phyloP scores from a whole-genome alignment of 2,329 filamentous ascomycete species.

The Pseudogymnoascus sp. region DNA sequence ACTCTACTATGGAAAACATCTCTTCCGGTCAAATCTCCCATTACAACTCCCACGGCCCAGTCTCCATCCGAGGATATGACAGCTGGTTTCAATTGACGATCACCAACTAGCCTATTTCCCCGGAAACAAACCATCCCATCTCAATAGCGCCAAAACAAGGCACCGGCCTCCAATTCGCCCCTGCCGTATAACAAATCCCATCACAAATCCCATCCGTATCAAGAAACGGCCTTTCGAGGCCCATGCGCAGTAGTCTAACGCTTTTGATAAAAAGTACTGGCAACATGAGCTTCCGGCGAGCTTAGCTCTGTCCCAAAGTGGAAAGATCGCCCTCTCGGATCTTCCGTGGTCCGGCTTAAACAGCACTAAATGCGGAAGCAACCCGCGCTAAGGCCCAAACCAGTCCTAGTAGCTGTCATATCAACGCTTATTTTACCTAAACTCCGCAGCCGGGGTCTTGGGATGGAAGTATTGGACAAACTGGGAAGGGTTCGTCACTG shows the following conservation, averaged over 20 bases:
- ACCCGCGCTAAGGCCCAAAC: not conserved
- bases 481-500: not conserved
- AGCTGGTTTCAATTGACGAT: not conserved
- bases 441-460: not conserved
- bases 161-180: not conserved
- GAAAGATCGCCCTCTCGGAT: conserved; percentile 1
- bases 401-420: not conserved
- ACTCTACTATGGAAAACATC: not conserved
- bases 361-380: not conserved
- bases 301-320: not conserved
- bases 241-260: not conserved
- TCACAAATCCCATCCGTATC: not conserved
- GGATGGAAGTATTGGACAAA: not conserved
- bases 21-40: not conserved
- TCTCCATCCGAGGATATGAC: not conserved
- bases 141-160: not conserved
- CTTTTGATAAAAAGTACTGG: not conserved
- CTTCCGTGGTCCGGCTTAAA: not conserved
- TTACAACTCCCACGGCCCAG: not conserved
- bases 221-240: not conserved
- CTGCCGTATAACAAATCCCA: not conserved
- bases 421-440: not conserved
- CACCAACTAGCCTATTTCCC: not conserved
- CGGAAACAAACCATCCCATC: conserved; percentile 1
- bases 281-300: not conserved